A percentile compares a stretch with the other conserved stretches of the same genome.
These are phyloP conservation scores for Hyphopichia fennica DNA, from an alignment of 1,139 yeast genomes.

Conservation along the genomic window DNA sequence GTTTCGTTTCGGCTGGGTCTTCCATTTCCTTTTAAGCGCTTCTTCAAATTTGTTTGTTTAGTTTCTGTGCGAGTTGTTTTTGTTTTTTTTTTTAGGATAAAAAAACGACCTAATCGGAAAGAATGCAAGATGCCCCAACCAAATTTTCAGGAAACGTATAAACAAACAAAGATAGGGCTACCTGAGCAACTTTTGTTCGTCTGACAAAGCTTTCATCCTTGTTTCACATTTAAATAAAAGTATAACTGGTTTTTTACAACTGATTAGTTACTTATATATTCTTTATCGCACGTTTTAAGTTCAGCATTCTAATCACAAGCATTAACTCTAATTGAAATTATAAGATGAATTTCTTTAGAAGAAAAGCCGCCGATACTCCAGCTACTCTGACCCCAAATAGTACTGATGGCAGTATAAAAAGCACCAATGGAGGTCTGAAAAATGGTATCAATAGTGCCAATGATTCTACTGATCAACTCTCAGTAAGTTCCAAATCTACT, in stretches of 20 bases:
- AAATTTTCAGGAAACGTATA: no score
- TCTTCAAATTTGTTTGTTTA: not conserved
- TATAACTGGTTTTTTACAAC: no score
- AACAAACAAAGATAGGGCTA: no score
- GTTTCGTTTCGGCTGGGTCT: not conserved
- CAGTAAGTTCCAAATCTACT: slow-evolving; percentile 15
- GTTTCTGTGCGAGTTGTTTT: not conserved
- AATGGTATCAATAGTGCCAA: not conserved
- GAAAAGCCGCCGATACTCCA: slow-evolving; percentile 8
- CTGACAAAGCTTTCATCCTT: no score
- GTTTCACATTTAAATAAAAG: no score
- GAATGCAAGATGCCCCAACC: not conserved
- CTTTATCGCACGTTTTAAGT: no score
- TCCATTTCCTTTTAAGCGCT: not conserved
- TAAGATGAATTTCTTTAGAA: slow-evolving; percentile 21
- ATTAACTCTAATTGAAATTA: no score
- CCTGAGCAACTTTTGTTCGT: no score
- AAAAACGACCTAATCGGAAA: not conserved
- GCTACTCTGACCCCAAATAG: not conserved
- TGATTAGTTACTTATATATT: no score
- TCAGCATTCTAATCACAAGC: not conserved
- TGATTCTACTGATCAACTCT: slow-evolving; percentile 9
- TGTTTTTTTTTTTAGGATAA: not conserved
- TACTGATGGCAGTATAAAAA: not conserved
- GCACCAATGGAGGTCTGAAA: not conserved